Conservation (phyloP, 2,329 filamentous ascomycete genomes). For the Tolypocladium guangdongense region DNA sequence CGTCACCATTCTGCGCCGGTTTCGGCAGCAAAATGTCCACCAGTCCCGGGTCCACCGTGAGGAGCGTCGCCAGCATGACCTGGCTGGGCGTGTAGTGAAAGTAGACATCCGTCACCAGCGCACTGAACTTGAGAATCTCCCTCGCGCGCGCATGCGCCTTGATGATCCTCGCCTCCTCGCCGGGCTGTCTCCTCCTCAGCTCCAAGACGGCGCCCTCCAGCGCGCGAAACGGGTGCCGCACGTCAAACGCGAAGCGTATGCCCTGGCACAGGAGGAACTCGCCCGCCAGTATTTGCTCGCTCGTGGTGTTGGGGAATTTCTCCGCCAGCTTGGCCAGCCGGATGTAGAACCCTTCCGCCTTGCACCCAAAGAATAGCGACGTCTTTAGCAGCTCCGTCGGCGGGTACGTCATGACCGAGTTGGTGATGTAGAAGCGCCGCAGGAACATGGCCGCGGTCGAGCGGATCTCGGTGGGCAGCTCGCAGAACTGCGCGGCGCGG, state of each 20-base stretch:
- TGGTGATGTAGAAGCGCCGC: constrained; percentile 89
- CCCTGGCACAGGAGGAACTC: constrained; percentile 91
- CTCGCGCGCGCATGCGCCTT: constrained; percentile 64
- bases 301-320: constrained; percentile 57
- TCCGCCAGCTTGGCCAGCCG: constrained; percentile 54
- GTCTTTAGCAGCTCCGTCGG: constrained; percentile 83
- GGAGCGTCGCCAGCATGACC: constrained; percentile 76
- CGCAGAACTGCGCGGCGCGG: constrained; percentile 42
- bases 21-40: constrained; percentile 35
- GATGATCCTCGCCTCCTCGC: constrained; percentile 40
- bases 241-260: constrained; percentile 85
- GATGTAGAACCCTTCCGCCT: constrained; percentile 78
- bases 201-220: constrained; percentile 83
- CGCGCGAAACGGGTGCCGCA: constrained; percentile 80
- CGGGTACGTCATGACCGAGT: constrained; percentile 93
- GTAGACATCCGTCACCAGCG: constrained; percentile 86
- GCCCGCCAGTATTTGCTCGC: constrained; percentile 76
- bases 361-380: constrained; percentile 84
- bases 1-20: constrained; percentile 19
- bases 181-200: constrained; percentile 54
- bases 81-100: constrained; percentile 93
- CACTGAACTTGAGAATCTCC: constrained; percentile 65
- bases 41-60: constrained; percentile 61
- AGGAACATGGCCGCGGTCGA: constrained; percentile 78
- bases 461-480: constrained; percentile 39